Base-by-base conservation (phyloP, 768 basidiomycete species). In the Trametes elegans region DNA sequence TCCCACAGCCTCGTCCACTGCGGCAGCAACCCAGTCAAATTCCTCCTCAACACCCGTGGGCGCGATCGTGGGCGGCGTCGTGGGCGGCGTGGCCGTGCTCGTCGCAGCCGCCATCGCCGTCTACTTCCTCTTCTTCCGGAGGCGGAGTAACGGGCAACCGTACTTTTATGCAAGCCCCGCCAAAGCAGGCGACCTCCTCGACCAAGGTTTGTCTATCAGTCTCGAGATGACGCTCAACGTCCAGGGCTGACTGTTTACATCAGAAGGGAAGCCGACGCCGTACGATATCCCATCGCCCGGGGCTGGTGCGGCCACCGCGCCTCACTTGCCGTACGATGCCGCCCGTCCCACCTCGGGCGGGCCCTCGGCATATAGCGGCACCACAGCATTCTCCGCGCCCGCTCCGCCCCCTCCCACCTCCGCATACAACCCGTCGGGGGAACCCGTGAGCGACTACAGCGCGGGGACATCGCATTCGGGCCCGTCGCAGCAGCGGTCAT, bases 51-150 rank as follows among this genome's bases (percentile, higher is more conserved):
- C 36, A 10, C 54, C 45, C 24, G 58, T 57, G 1, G 61, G 58
- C 3, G 58, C 61, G 1, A 62, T 62, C 31, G 61, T 59, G 2
- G 61, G 61, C 7, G 61, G 61, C 7, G 57, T 62, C 16, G 43
- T 59, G 7, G 61, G 57, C 14, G 61, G 61, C 10, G 24, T 62
- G 8, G 58, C 52, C 5, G 35, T 58, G 8, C 36, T 62, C 6
- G 45, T 55, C 3, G 55, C 32, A 7, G 47, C 47, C 6, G 45
- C 29, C 6, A 26, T 61, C 5, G 51, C 47, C 3, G 34, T 57
- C 5, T 57, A 46, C 47, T 47, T 60, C 41, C n/a, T 53, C 16
- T 57, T 46, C 36, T 54, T 49, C 41, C 36, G 59, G 14, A 55
- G 47, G 24, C 35, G 59, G 34, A 28, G 48, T 9, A 51, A 21